Evolutionary conservation across 805 yeast genomes (phyloP), one percentile per base, ranked within the genome.

Genomic region (Yamadazyma paraphyllophila): DNA sequence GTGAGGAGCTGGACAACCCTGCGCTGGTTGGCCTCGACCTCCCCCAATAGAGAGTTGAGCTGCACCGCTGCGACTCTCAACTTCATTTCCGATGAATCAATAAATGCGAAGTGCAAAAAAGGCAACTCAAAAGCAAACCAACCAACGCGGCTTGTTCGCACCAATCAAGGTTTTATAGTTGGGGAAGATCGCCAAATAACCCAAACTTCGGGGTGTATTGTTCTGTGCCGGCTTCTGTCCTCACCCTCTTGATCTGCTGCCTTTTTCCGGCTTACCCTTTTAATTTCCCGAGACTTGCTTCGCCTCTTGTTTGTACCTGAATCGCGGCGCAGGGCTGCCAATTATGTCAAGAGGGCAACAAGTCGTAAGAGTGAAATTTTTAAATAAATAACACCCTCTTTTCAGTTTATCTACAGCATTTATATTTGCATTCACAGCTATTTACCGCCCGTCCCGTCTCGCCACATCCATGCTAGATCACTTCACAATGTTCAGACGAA

Each of bases 11-110:
- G 44, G 39, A 69, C 53, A 1, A 87, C 82, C 32, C 76, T 70
- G 4, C 62, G 55, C 10, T 75, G 66, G 53, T 85, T 87, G 37
- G 71, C 72, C 38, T 76, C 79, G 1, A 84, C 53, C 33, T 76
- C 73, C 1, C 89, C 90, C 1, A 87, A 64, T 12, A 69, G 59
- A 0, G 94, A 86, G 54, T 83, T 85, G 41, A 83, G 57, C 56
- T 88, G 96, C 1, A 88, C 69, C 11, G 82, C 71, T 0, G 89
- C 91, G 5, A 87, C 71, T 46, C 78, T 69, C 7, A 84, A 53
- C 36, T 71, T 76, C 69, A 80, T 81, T n/a, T 36, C n/a, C 26
- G 20, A 20, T 36, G 12, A 2, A 25, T 36, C 38, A 13, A 36
- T 9, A 33, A 33, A 11, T 33, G 16, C 15, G 10, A 9, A n/a